Percentiles rank a stretch among this genome's conserved stretches.
These are phyloP conservation scores for Neofusicoccum umdonicola DNA, from an alignment of 2,329 filamentous ascomycete genomes.

Conservation along the genomic window DNA sequence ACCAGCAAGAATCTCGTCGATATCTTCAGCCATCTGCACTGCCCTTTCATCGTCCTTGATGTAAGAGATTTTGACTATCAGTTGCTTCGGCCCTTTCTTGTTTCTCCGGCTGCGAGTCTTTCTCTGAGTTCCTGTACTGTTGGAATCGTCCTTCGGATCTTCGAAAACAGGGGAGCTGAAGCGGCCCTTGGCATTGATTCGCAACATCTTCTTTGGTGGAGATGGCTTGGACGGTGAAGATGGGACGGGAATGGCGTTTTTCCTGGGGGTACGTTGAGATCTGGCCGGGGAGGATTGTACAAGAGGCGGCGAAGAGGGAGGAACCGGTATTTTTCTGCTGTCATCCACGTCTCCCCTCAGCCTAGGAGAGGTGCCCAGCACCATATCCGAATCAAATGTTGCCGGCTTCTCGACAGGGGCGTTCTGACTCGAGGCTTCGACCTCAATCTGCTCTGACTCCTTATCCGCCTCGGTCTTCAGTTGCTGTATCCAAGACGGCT, in stretches of 20 bases:
- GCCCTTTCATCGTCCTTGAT: constrained; percentile 49
- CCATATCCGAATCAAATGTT: neutral
- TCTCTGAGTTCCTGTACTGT: constrained; percentile 38
- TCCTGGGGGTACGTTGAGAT: neutral
- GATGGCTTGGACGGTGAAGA: neutral
- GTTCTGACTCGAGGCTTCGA: neutral
- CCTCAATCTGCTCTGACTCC: neutral
- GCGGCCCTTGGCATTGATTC: constrained; percentile 45
- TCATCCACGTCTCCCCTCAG: neutral
- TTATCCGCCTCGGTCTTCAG: constrained; percentile 27
- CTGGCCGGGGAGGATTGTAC: neutral
- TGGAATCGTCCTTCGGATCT: constrained; percentile 22
- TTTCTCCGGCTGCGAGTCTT: constrained; percentile 24
- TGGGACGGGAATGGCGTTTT: neutral
- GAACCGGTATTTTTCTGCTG: neutral
- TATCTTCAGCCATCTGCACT: constrained; percentile 55
- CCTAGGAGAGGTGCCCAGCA: neutral
- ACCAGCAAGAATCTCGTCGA: constrained; percentile 60
- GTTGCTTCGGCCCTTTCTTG: constrained; percentile 31
- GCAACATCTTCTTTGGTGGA: constrained; percentile 37
- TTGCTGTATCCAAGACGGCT: constrained; percentile 30
- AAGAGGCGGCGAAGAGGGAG: neutral
- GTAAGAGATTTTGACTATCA: constrained; percentile 60
- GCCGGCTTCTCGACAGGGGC: neutral
- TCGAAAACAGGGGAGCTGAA: constrained; percentile 44